A percentile compares a stretch with the other conserved stretches of the same genome.
phyloP scores from a whole-genome alignment of 2,329 filamentous ascomycete genomes.

The Xylariaceae sp. region DNA sequence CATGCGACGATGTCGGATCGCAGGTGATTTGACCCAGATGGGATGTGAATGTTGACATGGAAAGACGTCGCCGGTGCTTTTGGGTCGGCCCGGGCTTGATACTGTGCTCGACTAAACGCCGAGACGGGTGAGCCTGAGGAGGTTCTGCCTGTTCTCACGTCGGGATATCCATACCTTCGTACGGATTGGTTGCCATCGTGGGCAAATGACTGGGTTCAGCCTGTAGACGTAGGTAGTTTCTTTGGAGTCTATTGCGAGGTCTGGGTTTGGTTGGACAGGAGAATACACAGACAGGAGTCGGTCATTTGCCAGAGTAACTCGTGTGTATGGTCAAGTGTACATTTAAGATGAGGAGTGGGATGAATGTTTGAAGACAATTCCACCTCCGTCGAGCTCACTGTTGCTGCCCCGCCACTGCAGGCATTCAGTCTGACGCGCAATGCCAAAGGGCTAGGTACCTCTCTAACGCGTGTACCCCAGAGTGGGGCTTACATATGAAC shows the following conservation, averaged over 20 bases:
- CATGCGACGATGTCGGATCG: conserved; percentile 47
- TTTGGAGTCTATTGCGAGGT: not conserved
- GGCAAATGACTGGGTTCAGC: conserved; percentile 5
- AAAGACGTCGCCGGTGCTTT: conserved; percentile 48
- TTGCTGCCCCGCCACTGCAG: conserved; percentile 10
- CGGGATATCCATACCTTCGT: conserved; percentile 30
- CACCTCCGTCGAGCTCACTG: not conserved
- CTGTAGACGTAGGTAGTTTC: not conserved
- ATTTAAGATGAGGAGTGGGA: too few relatives aligned
- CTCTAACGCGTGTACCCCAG: not conserved
- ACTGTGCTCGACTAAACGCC: conserved; percentile 57
- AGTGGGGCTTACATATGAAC: not conserved
- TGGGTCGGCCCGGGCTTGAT: conserved; percentile 45
- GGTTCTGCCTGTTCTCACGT: not conserved
- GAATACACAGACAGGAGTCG: not conserved
- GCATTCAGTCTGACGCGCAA: conserved; percentile 11
- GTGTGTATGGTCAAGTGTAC: too few relatives aligned
- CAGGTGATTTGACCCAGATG: conserved; percentile 51
- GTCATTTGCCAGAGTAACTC: too few relatives aligned
- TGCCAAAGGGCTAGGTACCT: not conserved
- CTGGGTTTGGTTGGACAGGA: not conserved
- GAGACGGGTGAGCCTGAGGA: not conserved
- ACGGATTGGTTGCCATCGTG: conserved; percentile 33
- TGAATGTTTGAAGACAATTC: not conserved
- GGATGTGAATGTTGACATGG: conserved; percentile 61